Evolutionary conservation across 441 rosid species (phyloP), one percentile per base, ranked within the genome.

Genomic region (Erodium trifolium): DNA sequence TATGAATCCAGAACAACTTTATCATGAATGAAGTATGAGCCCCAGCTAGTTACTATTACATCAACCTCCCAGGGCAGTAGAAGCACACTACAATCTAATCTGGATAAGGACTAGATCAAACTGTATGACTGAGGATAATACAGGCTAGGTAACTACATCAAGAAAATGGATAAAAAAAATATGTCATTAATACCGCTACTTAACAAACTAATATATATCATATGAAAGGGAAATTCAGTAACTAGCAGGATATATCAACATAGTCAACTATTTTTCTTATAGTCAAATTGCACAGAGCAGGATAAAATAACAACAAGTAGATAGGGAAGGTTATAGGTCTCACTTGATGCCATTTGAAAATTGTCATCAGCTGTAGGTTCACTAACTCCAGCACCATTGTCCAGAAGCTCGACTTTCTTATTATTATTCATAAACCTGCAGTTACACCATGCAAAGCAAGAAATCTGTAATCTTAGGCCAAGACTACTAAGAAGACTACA

Each of bases 331-430:
- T 67, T 70, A 65, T n/a, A 63, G 70, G 74, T 64, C 74, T 84
- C 66, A 91, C 97, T 72, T 69, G 97, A 94, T 72, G 97, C 97
- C 82, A 90, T 68, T 82, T 86, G 93, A 68, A 91, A 91, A 84
- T 88, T 86, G 55, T 94, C 97, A 35, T 90, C 92, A 43, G 86
- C 86, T 16, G 84, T 78, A 67, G 97, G 94, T 68, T 94, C 99
- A 81, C 96, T 87, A 60, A 71, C 89, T 77, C 99, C 99, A 37
- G 93, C 90, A 78, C 96, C 97, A 93, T 81, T 83, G 70, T 94
- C 99, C 64, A 94, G 90, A 70, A 91, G 96, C 78, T 91, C 99
- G 72, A 88, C 84, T 83, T 83, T 94, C 87, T 94, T 91, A 73
- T 93, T 91, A 68, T 93, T 88, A 76, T 77, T 88, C 96, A 89